These are phyloP conservation scores for Falciphora oryzae DNA, from an alignment of 2,329 filamentous ascomycete genomes.

Conservation along the genomic window DNA sequence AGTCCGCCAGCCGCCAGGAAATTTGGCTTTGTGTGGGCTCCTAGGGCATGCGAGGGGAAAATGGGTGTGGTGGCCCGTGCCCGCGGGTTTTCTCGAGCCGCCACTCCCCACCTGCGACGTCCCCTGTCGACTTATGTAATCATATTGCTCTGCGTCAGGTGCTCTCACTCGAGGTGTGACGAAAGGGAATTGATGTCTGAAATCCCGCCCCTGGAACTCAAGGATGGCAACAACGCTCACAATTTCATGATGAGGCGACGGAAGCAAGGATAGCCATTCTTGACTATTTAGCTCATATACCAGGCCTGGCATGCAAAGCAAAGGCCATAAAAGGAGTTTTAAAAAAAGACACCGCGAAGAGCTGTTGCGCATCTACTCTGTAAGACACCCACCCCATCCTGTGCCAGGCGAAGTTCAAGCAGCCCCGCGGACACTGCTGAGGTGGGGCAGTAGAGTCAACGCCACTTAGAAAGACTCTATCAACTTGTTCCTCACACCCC, in stretches of 20 bases:
- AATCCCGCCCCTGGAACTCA: not conserved
- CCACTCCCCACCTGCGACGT: not conserved
- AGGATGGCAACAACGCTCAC: not conserved
- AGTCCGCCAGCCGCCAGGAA: slow-evolving; percentile 6
- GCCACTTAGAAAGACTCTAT: slow-evolving; percentile 6
- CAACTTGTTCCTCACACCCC: not conserved
- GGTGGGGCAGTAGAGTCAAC: not conserved
- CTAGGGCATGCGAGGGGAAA: slow-evolving; percentile 15
- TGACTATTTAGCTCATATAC: no score
- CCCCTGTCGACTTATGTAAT: not conserved
- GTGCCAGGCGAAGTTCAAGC: not conserved
- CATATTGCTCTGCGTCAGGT: no score
- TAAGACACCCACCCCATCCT: no score
- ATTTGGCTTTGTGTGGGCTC: slow-evolving; percentile 14
- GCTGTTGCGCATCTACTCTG: no score
- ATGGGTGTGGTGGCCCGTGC: slow-evolving; percentile 11
- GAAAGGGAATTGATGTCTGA: no score
- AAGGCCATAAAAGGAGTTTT: no score
- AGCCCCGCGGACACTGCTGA: not conserved
- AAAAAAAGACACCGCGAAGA: no score
- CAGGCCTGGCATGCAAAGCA: no score
- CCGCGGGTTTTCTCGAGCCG: not conserved
- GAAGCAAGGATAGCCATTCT: no score
- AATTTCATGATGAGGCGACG: no score
- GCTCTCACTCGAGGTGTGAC: no score